Evolutionary conservation across 805 yeast genomes (phyloP).

Genomic region (Kodamaea jinghongensis): DNA sequence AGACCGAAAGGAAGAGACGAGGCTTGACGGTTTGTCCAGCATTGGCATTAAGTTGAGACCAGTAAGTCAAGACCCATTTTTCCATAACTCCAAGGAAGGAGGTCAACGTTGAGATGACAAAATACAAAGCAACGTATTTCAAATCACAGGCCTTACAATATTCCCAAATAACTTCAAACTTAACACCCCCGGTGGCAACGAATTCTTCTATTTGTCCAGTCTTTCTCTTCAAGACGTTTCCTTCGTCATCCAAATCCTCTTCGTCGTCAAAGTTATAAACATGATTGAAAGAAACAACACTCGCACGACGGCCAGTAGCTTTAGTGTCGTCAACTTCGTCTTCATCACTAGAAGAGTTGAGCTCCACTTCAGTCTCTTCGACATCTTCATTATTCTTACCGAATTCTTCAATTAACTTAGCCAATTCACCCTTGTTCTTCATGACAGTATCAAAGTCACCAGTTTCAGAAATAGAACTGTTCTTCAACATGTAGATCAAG

Average conservation of each 20-base stretch:
- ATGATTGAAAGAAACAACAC: conserved; percentile 23
- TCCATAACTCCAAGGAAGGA: conserved; percentile 38
- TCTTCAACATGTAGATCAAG: conserved; percentile 29
- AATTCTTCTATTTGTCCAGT: conserved; percentile 25
- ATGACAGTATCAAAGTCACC: conserved; percentile 21
- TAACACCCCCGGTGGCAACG: conserved; percentile 60
- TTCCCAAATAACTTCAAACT: conserved; percentile 47
- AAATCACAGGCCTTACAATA: conserved; percentile 56
- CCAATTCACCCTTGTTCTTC: conserved; percentile 19
- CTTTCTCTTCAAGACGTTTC: conserved; percentile 9
- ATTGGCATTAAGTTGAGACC: conserved; percentile 58
- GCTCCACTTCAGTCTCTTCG: conserved; percentile 6
- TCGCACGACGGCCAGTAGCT: conserved; percentile 17
- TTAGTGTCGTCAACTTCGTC: conserved; percentile 5
- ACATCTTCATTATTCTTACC: conserved; percentile 13
- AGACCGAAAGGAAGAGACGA: conserved; percentile 48
- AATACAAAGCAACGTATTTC: conserved; percentile 24
- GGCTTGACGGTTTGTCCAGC: conserved; percentile 42
- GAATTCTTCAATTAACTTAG: conserved; percentile 21
- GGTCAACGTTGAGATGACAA: conserved; percentile 40
- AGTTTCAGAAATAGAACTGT: conserved; percentile 30
- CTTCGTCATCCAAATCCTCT: conserved; percentile 12
- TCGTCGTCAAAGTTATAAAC: conserved; percentile 20
- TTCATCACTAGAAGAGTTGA: conserved; percentile 7
- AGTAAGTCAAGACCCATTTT: conserved; percentile 63